phyloP scores from a whole-genome alignment of 2,329 filamentous ascomycete genomes.

The Pyricularia pennisetigena region DNA sequence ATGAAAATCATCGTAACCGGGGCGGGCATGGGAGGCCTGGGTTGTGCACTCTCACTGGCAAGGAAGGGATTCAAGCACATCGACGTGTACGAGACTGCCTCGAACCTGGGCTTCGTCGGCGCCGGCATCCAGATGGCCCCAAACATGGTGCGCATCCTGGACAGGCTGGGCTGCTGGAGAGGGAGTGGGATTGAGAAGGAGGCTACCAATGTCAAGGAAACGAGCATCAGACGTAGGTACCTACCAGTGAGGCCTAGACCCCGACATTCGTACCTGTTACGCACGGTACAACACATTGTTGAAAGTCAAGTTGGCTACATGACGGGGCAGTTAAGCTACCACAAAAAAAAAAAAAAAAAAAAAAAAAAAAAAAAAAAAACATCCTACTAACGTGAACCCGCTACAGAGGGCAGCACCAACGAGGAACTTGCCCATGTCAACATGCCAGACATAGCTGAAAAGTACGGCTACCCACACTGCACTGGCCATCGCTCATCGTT shows the following conservation, averaged over 20 bases:
- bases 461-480: slow-evolving; percentile 70
- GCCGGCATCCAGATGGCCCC: slow-evolving; percentile 79
- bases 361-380: neutral
- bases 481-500: slow-evolving; percentile 68
- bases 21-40: slow-evolving; percentile 67
- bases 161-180: slow-evolving; percentile 64
- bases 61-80: slow-evolving; percentile 68
- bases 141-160: slow-evolving; percentile 70
- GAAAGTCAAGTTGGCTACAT: neutral
- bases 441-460: slow-evolving; percentile 54
- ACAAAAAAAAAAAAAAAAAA: neutral
- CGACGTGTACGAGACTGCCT: slow-evolving; percentile 63
- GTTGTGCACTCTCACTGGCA: slow-evolving; percentile 61
- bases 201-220: slow-evolving; percentile 60
- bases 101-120: slow-evolving; percentile 69
- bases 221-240: slow-evolving; percentile 56
- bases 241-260: neutral
- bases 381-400: neutral
- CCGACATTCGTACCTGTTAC: neutral
- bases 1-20: slow-evolving; percentile 22
- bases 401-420: slow-evolving; percentile 54
- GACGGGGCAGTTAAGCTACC: too few relatives aligned
- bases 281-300: neutral
- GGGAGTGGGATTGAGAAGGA: slow-evolving; percentile 55
- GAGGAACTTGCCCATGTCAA: slow-evolving; percentile 61